Base-by-base conservation (phyloP, 2,329 filamentous ascomycete species). In the Graphilbum ipis-grandicollis region DNA sequence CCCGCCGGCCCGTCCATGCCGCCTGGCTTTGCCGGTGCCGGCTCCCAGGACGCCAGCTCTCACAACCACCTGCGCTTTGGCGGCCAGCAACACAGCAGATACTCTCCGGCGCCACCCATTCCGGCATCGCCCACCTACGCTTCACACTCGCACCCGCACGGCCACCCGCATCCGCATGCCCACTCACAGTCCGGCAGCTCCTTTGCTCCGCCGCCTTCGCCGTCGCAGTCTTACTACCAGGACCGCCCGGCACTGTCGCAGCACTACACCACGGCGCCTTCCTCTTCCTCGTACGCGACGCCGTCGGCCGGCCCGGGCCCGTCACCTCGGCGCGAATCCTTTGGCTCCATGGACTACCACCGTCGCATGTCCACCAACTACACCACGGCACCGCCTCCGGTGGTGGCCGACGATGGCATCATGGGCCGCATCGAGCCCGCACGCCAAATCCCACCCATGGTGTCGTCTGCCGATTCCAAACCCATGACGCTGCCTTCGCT, bases 101-200 rank as follows among this genome's bases (percentile, higher is more conserved):
- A 19, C 15, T 17, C 25, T 36, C 28, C 36, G 44, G 17, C 49
- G 48, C 42, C 50, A 30, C 44, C 4, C 34, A 48, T 7, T 54
- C 53, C 2, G 13, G 53, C 54, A 5, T 56, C 54, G 23, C 54
- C 54, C 0, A 48, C 50, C 3, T 54, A 54, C 40, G 43, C 42
- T n/a, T 41, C 42, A 5, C 41, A 31, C 26, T 41, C 41, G 7
- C 38, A 33, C 0, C 35, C 37, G n/a, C 43, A 6, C 39, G 40
- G 2, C 29, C 39, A 12, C 30, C 36, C 5, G 34, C 36, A 8
- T 35, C 37, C 22, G 12, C 39, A 4, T 23, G n/a, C n/a, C n/a
- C n/a, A n/a, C n/a, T n/a, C n/a, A n/a, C n/a, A n/a, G n/a, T n/a
- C n/a, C n/a, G n/a, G n/a, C n/a, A n/a, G n/a, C n/a, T n/a, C n/a